These are phyloP conservation scores for Podospora anserina DNA, from an alignment of 495 filamentous ascomycete species.

Conservation along the genomic window DNA sequence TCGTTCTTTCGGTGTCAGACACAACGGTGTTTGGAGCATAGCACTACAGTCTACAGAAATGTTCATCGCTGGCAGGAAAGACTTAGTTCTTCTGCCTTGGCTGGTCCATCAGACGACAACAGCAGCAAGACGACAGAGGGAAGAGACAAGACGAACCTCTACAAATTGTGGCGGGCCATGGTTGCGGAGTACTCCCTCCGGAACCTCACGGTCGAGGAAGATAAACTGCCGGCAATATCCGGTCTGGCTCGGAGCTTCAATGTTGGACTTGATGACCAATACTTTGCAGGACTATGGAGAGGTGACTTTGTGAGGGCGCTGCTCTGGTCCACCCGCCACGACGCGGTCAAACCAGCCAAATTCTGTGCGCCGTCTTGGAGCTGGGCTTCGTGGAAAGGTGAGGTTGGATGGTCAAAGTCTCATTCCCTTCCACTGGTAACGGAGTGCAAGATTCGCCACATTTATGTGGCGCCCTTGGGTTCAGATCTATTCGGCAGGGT, in stretches of 20 bases:
- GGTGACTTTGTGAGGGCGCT: neutral
- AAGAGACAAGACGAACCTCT: neutral
- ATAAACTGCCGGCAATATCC: neutral
- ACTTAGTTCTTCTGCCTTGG: neutral
- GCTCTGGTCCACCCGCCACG: neutral
- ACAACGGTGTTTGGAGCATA: neutral
- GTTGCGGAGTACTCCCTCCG: neutral
- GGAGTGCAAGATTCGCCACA: neutral
- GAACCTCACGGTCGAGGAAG: neutral
- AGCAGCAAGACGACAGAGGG: neutral
- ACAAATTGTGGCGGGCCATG: neutral
- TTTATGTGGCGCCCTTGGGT: neutral
- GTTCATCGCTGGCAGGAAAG: neutral
- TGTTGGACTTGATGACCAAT: neutral
- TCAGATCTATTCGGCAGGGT: neutral
- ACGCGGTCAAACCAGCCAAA: neutral
- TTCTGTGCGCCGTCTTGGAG: neutral
- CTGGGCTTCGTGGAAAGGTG: neutral
- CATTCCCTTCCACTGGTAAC: neutral
- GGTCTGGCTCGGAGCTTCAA: neutral
- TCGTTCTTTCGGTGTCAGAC: neutral
- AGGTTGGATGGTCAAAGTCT: neutral
- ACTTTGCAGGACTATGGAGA: neutral
- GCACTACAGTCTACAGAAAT: neutral
- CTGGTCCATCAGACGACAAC: neutral